These are phyloP conservation scores for Heliocybe sulcata DNA, from an alignment of 1,284 basidiomycete species.

Conservation along the genomic window DNA sequence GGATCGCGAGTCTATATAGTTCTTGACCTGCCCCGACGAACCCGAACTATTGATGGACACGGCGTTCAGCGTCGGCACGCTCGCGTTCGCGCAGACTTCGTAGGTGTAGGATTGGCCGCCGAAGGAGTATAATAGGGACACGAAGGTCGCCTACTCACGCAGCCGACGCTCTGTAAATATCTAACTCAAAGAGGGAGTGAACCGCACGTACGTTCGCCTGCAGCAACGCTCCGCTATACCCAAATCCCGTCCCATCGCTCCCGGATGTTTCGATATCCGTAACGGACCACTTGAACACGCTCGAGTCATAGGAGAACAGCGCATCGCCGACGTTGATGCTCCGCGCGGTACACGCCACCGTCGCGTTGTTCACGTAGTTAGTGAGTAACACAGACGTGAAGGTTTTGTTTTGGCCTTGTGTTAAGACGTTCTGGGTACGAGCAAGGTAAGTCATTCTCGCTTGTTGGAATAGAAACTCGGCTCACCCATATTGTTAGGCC, in stretches of 20 bases:
- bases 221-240: neutral
- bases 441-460: neutral
- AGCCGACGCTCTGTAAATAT: neutral
- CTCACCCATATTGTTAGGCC: slow-evolving; percentile 2
- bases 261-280: neutral
- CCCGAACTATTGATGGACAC: neutral
- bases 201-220: neutral
- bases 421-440: neutral
- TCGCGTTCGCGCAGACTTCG: slow-evolving; percentile 1
- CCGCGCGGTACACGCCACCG: neutral
- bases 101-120: neutral
- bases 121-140: neutral
- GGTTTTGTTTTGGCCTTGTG: neutral
- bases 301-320: neutral
- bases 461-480: neutral
- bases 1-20: neutral
- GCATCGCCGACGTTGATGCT: slow-evolving; percentile 1
- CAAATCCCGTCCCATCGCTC: neutral
- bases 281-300: neutral
- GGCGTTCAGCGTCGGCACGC: neutral
- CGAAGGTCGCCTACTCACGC: neutral
- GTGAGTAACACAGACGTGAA: neutral
- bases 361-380: neutral
- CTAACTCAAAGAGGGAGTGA: neutral
- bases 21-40: neutral